Evolutionary conservation across 768 basidiomycete genomes (phyloP).

Genomic region (Boletus tylopilopsis): DNA sequence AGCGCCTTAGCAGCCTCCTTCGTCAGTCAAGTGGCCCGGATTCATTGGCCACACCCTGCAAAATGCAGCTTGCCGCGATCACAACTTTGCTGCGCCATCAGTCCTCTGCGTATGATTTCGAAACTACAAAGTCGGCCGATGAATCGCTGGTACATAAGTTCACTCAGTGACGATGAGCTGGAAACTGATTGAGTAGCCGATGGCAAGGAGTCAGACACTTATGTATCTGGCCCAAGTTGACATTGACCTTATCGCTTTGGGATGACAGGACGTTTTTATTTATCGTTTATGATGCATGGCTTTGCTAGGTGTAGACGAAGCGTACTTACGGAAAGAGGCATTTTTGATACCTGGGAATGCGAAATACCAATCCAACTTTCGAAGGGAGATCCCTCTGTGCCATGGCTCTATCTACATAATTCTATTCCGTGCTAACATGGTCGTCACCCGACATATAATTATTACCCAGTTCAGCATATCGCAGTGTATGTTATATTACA

Average conservation of each 20-base stretch:
- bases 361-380: too few species aligned
- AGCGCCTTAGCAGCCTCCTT: slow-evolving; percentile 36
- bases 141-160: slow-evolving; percentile 46
- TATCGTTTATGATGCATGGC: too few species aligned
- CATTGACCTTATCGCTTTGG: too few species aligned
- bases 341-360: too few species aligned
- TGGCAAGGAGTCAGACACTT: slow-evolving; percentile 52
- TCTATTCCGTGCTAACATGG: slow-evolving; percentile 7
- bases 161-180: slow-evolving; percentile 51
- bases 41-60: slow-evolving; percentile 52
- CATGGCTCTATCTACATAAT: not conserved
- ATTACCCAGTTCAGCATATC: slow-evolving; percentile 30
- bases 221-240: too few species aligned
- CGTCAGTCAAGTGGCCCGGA: slow-evolving; percentile 30
- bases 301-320: too few species aligned
- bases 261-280: too few species aligned
- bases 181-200: slow-evolving; percentile 40
- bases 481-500: slow-evolving; percentile 31
- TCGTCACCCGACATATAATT: slow-evolving; percentile 10
- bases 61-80: slow-evolving; percentile 50
- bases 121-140: slow-evolving; percentile 43
- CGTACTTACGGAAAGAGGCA: too few species aligned
- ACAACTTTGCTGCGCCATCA: slow-evolving; percentile 57
- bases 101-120: slow-evolving; percentile 44
- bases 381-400: too few species aligned